Base-by-base conservation (phyloP, 2,329 filamentous ascomycete species). In the Sodiomyces alkalinus region DNA sequence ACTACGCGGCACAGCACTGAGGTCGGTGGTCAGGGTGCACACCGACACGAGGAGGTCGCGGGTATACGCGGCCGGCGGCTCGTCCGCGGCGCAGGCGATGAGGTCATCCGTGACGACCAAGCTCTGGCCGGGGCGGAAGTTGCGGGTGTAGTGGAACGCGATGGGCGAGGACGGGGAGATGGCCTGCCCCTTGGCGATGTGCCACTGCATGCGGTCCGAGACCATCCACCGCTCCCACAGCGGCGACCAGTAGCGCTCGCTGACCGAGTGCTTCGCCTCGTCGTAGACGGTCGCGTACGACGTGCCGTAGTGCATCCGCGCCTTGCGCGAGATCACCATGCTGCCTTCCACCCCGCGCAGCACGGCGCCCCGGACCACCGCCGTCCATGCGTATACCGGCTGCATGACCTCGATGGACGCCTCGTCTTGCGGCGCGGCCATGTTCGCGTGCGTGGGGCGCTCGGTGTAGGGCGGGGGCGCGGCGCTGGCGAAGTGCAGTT, bases 191-290 rank as follows among this genome's bases (percentile, higher is more conserved):
- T 82, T 83, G 35, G 73, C 69, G 46, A 85, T 81, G 49, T 85
- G 79, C 80, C 80, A 86, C 52, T 83, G 77, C 78, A 87, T 85
- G 26, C 80, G 64, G 48, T 86, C 77, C 25, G 68, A 74, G 6
- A 86, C 79, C 78, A 83, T 85, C 78, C 77, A 85, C 27, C 78
- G 55, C 53, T 85, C 78, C 78, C 78, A 83, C 15, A 85, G 49
- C 5, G 77, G 78, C 39, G 72, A 78, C 79, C 79, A 86, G 45
- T 86, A 86, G 28, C 79, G 58, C 48, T 85, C 80, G 23, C 62
- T 68, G 5, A 80, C 68, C 4, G 69, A 68, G 47, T 87, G 80
- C 45, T 76, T 80, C 27, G 68, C 62, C 44, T 80, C 76, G 39
- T 86, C 79, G 46, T 80, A 87, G 0, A 81, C 75, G 0, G 80